Percentiles rank a stretch among this genome's conserved stretches.
These are phyloP conservation scores for Rasamsonia emersonii DNA, from an alignment of 2,329 filamentous ascomycete genomes.

Conservation along the genomic window DNA sequence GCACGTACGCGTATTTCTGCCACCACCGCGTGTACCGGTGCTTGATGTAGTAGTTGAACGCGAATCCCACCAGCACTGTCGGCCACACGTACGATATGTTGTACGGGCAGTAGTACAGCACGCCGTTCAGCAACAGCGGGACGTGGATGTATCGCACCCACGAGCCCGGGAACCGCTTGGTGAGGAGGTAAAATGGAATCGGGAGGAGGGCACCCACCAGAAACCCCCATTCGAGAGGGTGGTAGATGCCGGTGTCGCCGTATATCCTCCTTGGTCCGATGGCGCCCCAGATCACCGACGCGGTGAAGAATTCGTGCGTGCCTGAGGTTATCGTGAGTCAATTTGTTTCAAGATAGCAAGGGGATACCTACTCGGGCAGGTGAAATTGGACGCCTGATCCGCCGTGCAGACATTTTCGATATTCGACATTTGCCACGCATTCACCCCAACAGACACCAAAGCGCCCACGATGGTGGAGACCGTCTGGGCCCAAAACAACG, in stretches of 20 bases:
- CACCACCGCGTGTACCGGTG: conserved; percentile 40
- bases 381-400: conserved; percentile 32
- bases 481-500: conserved; percentile 10
- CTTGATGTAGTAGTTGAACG: conserved; percentile 43
- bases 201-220: conserved; percentile 36
- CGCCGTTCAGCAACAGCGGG: no score
- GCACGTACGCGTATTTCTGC: conserved; percentile 49
- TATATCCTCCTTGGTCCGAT: conserved; percentile 46
- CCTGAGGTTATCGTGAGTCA: conserved; percentile 43
- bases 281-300: conserved; percentile 48
- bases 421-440: conserved; percentile 38
- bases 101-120: no score
- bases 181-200: conserved; percentile 35
- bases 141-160: conserved; percentile 32
- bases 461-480: conserved; percentile 33
- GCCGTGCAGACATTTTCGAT: conserved; percentile 44
- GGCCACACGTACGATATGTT: conserved; percentile 44
- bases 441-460: conserved; percentile 42
- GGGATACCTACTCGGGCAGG: conserved; percentile 36
- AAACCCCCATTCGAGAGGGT: conserved; percentile 42
- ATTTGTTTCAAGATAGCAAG: neutral
- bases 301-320: no score
- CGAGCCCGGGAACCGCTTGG: conserved; percentile 33
- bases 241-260: conserved; percentile 42
- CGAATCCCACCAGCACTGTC: conserved; percentile 39